Evolutionary conservation across 176 grass and related monocot species (phyloP).

Genomic region (Bonia amplexicaulis): DNA sequence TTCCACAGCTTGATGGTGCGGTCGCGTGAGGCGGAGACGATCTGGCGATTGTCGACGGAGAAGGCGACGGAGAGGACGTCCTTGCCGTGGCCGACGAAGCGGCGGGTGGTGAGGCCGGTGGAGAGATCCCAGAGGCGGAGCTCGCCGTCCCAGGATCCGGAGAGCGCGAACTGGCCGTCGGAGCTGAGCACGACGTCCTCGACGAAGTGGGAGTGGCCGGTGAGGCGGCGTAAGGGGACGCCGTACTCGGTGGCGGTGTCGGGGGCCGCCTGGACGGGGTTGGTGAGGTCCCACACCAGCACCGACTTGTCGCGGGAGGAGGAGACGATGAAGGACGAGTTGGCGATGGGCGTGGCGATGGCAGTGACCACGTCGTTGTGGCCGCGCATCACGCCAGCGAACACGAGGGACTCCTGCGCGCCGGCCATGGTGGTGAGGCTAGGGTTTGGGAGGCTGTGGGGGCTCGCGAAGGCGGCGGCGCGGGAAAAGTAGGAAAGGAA

Average conservation of each 20-base stretch:
- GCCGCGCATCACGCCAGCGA: constrained; percentile 69
- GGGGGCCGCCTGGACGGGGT: constrained; percentile 30
- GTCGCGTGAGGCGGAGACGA: constrained; percentile 83
- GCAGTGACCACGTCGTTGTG: constrained; percentile 76
- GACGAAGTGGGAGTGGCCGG: constrained; percentile 85
- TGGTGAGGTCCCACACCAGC: constrained; percentile 78
- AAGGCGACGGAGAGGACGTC: constrained; percentile 93
- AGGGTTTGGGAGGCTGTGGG: constrained; percentile 1
- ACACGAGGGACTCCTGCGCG: constrained; percentile 59
- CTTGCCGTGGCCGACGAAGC: constrained; percentile 79
- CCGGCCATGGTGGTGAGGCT: constrained; percentile 40
- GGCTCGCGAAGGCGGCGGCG: constrained; percentile 22
- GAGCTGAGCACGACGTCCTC: constrained; percentile 86
- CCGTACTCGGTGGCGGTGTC: constrained; percentile 47
- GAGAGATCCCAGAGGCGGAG: constrained; percentile 86
- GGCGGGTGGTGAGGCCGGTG: constrained; percentile 61
- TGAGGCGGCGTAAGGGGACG: constrained; percentile 76
- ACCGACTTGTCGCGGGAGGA: constrained; percentile 95
- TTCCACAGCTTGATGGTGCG: constrained; percentile 95
- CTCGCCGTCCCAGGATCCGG: constrained; percentile 87
- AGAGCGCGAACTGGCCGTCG: constrained; percentile 83
- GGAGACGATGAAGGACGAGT: constrained; percentile 71
- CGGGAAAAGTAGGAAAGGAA: background rate
- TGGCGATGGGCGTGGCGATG: constrained; percentile 79
- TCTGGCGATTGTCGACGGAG: constrained; percentile 91